These are phyloP conservation scores for Trichoderma erinaceum DNA, from an alignment of 495 filamentous ascomycete genomes.

Conservation along the genomic window DNA sequence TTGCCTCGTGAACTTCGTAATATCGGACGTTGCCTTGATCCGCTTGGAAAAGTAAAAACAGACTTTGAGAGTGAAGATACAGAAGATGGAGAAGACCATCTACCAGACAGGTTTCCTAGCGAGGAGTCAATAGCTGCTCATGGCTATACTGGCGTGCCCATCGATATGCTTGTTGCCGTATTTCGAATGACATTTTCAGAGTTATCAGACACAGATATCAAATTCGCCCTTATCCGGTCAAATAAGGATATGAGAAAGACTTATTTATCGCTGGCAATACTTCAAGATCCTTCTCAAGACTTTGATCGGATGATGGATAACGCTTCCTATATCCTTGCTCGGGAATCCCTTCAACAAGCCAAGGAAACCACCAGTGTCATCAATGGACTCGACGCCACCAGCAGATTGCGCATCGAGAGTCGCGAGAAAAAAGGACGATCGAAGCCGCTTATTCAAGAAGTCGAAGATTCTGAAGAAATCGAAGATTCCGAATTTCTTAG, in stretches of 20 bases:
- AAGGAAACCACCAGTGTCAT: neutral
- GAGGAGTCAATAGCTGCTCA: neutral
- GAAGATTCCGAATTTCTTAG: neutral
- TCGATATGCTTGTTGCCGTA: neutral
- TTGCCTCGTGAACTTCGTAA: too few relatives aligned
- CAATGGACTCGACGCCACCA: neutral
- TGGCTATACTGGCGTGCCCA: neutral
- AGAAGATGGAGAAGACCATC: neutral
- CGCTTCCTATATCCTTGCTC: neutral
- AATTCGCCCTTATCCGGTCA: neutral
- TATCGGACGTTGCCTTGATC: too few relatives aligned
- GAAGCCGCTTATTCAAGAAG: neutral
- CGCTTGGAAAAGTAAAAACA: neutral
- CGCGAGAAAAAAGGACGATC: neutral
- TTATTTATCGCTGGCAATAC: neutral
- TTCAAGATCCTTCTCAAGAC: neutral
- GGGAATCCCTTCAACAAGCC: neutral
- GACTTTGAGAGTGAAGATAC: neutral
- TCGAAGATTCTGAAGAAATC: neutral
- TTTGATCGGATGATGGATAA: conserved; percentile 3
- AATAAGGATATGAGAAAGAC: neutral
- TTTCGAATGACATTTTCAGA: neutral
- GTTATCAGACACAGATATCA: neutral
- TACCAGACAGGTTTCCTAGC: neutral
- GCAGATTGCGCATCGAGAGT: neutral